Evolutionary conservation across 2,329 filamentous ascomycete genomes (phyloP).

Genomic region (Ascocoryne sarcoides): DNA sequence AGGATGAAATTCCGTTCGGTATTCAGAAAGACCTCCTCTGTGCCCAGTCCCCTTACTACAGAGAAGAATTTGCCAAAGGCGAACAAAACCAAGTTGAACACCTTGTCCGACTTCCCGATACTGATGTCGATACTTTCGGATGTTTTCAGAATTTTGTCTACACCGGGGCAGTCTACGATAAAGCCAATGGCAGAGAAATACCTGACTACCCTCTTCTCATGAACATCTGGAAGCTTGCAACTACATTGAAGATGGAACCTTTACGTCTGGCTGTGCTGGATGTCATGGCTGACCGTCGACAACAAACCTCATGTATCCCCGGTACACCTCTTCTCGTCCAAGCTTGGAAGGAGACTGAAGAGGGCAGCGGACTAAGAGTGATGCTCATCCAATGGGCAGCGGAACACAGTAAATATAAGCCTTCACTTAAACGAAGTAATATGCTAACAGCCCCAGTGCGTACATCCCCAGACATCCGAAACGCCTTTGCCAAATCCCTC

Average conservation of each 20-base stretch:
- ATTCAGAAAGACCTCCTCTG: slow-evolving; percentile 25
- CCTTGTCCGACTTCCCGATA: slow-evolving; percentile 21
- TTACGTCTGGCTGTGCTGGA: slow-evolving; percentile 34
- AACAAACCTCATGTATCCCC: slow-evolving; percentile 45
- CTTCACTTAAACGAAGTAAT: not conserved
- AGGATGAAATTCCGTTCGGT: slow-evolving; percentile 24
- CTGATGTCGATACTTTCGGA: slow-evolving; percentile 20
- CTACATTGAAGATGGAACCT: slow-evolving; percentile 20
- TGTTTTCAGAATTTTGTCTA: slow-evolving; percentile 26
- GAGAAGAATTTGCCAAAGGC: slow-evolving; percentile 17
- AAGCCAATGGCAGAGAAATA: slow-evolving; percentile 13
- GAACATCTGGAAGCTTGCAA: slow-evolving; percentile 25
- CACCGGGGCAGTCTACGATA: slow-evolving; percentile 24
- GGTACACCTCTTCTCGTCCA: slow-evolving; percentile 49
- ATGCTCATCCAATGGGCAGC: slow-evolving; percentile 54
- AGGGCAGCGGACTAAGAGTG: slow-evolving; percentile 49
- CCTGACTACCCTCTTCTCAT: slow-evolving; percentile 23
- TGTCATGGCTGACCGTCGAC: slow-evolving; percentile 48
- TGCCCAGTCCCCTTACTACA: slow-evolving; percentile 24
- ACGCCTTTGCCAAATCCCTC: slow-evolving; percentile 51
- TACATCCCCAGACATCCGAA: slow-evolving; percentile 38
- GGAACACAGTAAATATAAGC: slow-evolving; percentile 39
- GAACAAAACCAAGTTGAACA: slow-evolving; percentile 16
- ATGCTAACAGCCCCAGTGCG: slow-evolving; percentile 14
- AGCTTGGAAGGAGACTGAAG: slow-evolving; percentile 53